A percentile compares a stretch with the other conserved stretches of the same genome.
Evolutionary conservation across 108 stramenopile genomes (phyloP).

Genomic region (Pseudonitzschia multistriata): DNA sequence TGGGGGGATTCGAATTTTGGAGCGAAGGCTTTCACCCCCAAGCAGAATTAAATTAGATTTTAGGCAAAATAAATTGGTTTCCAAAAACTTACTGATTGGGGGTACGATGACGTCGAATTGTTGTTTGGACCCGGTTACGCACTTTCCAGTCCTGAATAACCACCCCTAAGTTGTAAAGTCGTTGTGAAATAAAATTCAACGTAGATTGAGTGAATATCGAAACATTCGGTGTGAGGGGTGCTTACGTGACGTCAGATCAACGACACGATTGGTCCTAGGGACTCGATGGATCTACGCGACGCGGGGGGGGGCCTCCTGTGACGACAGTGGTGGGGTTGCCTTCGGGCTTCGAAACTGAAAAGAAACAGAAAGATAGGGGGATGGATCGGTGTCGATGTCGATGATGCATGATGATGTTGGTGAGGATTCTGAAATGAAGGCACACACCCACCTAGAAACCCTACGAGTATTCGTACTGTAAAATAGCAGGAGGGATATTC

Average conservation of each 20-base stretch:
- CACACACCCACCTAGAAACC: too few relatives aligned
- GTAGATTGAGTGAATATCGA: background rate
- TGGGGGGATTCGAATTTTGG: background rate
- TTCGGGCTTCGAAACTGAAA: background rate
- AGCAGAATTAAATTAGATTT: background rate
- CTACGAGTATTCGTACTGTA: too few relatives aligned
- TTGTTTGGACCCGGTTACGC: background rate
- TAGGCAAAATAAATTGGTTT: background rate
- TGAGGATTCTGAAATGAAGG: too few relatives aligned
- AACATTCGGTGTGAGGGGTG: background rate
- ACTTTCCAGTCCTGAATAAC: background rate
- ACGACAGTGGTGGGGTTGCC: background rate
- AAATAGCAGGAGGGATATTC: too few relatives aligned
- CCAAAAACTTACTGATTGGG: background rate
- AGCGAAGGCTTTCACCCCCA: background rate
- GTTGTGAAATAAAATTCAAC: background rate
- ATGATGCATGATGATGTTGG: too few relatives aligned
- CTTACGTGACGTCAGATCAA: slow-evolving; percentile 10
- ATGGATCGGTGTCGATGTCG: too few relatives aligned
- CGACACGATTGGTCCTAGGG: slow-evolving; percentile 8
- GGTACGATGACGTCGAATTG: slow-evolving; percentile 18
- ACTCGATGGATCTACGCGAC: background rate
- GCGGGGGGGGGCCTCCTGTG: background rate
- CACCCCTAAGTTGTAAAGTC: background rate
- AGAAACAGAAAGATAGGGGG: background rate